Evolutionary conservation across 331 rosid genomes (phyloP), one percentile per base, ranked within the genome.

Genomic region (Malus hybrid): DNA sequence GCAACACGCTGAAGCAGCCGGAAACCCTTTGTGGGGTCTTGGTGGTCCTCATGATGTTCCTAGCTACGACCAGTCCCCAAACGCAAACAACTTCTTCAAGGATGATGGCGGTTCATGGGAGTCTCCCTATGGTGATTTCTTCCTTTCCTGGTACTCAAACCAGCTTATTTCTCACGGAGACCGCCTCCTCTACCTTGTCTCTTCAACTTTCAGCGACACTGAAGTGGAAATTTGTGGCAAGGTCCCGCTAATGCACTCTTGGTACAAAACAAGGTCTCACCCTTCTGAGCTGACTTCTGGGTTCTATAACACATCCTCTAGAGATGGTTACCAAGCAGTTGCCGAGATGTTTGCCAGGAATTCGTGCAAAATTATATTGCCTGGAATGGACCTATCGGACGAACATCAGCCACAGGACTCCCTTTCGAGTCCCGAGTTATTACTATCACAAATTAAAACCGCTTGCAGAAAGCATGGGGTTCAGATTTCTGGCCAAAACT

Each of bases 21-120:
- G 98, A 71, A 86, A 92, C 75, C 91, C 96, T 70, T 53, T 85
- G 5, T 95, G 97, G 96, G 99, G 99, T 55, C 93, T 92, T 29
- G 97, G 90, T 36, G 98, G 99, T 68, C 99, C 97, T 30, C 99
- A 95, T 57, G 97, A 95, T 79, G 93, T 76, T 48, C 89, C 99
- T 14, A 52, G 80, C 60, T 90, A 86, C 67, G 70, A 88, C 9
- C 91, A 89, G 76, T 50, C 84, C 7, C 97, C 92, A 29, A 24
- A 73, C 79, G 36, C 78, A 3, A 81, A 64, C 77, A 77, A 56
- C 83, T 95, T 95, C 89, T 92, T 94, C 83, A 90, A 72, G 78
- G 87, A 87, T 68, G 52, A 84, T 70, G 93, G 88, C 2, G 97
- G 89, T 66, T 90, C 99, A 72, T 92, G 97, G 97, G 91, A 87